Evolutionary conservation across 164 flowering plant genomes (phyloP).

Genomic region (Saururus chinensis): DNA sequence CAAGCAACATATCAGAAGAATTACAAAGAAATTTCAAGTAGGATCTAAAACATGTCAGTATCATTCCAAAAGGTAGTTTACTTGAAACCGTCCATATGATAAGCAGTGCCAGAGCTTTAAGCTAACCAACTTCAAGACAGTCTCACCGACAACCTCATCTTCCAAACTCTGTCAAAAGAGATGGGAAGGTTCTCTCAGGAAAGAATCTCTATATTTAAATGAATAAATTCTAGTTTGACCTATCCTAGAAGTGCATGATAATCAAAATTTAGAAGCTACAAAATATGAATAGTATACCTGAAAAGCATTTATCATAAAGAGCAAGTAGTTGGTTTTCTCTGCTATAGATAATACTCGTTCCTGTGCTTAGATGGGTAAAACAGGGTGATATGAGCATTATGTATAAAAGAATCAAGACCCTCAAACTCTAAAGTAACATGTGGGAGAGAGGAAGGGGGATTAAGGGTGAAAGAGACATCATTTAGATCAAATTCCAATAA

Average conservation of each 20-base stretch:
- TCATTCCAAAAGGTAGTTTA: conserved; percentile 6
- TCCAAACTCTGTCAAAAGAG: conserved; percentile 71
- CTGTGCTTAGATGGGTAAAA: neutral
- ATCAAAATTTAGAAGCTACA: neutral
- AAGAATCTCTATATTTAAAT: no score
- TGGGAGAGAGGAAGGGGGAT: no score
- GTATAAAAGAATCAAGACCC: no score
- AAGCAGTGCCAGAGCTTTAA: conserved; percentile 79
- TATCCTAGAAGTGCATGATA: neutral
- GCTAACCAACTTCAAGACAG: conserved; percentile 62
- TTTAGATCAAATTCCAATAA: no score
- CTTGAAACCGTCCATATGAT: conserved; percentile 93
- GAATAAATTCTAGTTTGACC: no score
- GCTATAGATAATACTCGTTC: conserved; percentile 24
- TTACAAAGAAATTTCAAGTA: neutral
- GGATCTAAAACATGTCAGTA: no score
- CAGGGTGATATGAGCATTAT: no score
- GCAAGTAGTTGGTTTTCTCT: conserved; percentile 93
- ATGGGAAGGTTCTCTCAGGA: no score
- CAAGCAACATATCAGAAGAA: conserved; percentile 1
- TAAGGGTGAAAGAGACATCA: no score
- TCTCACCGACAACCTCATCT: conserved; percentile 85
- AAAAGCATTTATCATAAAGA: conserved; percentile 95
- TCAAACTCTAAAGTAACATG: no score
- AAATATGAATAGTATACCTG: no score